These are phyloP conservation scores for Harringtonia lauricola DNA, from an alignment of 2,329 filamentous ascomycete species.

Conservation along the genomic window DNA sequence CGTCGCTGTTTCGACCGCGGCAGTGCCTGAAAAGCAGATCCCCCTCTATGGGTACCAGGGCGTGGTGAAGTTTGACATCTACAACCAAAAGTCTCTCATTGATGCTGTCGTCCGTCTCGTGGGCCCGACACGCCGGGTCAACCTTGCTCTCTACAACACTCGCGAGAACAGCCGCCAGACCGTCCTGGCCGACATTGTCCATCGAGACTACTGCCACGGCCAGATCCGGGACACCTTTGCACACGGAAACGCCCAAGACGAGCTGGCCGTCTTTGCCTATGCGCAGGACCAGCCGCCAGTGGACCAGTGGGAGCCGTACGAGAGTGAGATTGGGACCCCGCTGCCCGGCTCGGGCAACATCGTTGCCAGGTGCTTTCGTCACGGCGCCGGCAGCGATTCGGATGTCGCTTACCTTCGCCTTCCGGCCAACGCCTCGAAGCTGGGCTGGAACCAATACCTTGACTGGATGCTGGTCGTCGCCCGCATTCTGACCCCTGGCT, in stretches of 20 bases:
- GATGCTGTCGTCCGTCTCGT: constrained; percentile 8
- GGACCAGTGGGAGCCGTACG: background rate
- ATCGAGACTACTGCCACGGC: background rate
- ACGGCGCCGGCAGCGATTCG: too few species aligned
- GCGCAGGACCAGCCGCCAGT: background rate
- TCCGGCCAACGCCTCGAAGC: background rate
- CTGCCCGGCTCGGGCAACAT: background rate
- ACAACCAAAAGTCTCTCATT: background rate
- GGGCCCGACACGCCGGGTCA: background rate
- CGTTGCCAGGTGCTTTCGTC: constrained; percentile 2
- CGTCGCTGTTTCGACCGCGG: too few species aligned
- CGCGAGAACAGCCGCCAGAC: background rate
- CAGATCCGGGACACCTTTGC: background rate
- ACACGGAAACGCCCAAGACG: background rate
- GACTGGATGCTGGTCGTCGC: constrained; percentile 3
- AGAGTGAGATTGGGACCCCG: background rate
- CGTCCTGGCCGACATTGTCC: background rate
- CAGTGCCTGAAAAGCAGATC: constrained; percentile 2
- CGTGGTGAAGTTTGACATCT: constrained; percentile 6
- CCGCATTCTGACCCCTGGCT: constrained; percentile 9
- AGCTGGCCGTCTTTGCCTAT: constrained; percentile 4
- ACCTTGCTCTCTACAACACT: constrained; percentile 1
- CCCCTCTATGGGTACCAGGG: constrained; percentile 9
- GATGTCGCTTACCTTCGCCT: constrained; percentile 9
- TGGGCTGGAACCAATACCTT: constrained; percentile 4